These are phyloP conservation scores for Daldinia sp. DNA, from an alignment of 2,329 filamentous ascomycete genomes.

Conservation along the genomic window DNA sequence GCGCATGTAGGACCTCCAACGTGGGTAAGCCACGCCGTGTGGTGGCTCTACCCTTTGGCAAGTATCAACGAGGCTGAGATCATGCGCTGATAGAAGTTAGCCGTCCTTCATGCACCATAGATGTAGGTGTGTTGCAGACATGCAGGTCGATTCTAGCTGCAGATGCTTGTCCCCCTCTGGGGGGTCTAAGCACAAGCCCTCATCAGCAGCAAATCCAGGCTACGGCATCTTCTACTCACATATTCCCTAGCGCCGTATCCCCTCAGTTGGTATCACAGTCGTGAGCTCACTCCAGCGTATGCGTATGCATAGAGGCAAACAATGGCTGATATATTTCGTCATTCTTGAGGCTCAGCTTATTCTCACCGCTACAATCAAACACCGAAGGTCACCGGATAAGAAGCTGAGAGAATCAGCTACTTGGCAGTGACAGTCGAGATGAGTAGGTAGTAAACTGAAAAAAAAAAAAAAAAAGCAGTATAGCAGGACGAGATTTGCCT, in stretches of 20 bases:
- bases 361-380: conserved; percentile 40
- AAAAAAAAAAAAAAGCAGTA: background rate
- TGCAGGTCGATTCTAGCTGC: conserved; percentile 41
- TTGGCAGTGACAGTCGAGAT: conserved; percentile 14
- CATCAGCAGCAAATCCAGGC: conserved; percentile 17
- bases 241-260: conserved; percentile 30
- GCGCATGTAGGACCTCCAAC: conserved; percentile 23
- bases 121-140: conserved; percentile 45
- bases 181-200: conserved; percentile 22
- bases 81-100: conserved; percentile 21
- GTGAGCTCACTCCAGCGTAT: conserved; percentile 14
- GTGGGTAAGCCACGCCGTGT: conserved; percentile 27
- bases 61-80: conserved; percentile 36
- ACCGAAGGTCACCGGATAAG: conserved; percentile 34
- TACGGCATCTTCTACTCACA: conserved; percentile 35
- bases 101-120: conserved; percentile 18
- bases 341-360: conserved; percentile 24
- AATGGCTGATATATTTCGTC: conserved; percentile 26
- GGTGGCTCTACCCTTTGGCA: conserved; percentile 14
- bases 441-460: background rate
- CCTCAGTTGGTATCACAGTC: conserved; percentile 35
- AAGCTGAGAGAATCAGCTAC: conserved; percentile 3
- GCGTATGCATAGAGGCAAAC: conserved; percentile 7
- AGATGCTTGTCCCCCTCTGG: conserved; percentile 31
- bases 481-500: conserved; percentile 20